Evolutionary conservation across 306 rosid genomes (phyloP).

Genomic region (Ormosia emarginata): DNA sequence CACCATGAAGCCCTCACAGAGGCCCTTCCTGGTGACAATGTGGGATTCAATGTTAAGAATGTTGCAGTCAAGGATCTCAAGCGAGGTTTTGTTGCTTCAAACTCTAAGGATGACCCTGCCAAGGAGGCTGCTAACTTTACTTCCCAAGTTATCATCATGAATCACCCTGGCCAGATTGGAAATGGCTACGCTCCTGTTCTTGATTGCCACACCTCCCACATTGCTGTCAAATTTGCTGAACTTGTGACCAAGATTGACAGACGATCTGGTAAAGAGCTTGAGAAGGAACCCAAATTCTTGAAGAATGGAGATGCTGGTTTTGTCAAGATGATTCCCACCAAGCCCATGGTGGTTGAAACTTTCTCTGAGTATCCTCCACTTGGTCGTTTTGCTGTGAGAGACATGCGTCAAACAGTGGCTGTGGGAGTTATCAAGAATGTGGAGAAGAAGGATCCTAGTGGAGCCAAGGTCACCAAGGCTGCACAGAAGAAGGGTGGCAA

Average conservation of each 20-base stretch:
- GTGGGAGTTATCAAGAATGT: conserved; percentile 87
- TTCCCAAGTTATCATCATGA: conserved; percentile 87
- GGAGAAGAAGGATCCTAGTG: conserved; percentile 83
- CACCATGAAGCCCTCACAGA: conserved; percentile 80
- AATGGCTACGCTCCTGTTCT: conserved; percentile 89
- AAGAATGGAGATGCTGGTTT: conserved; percentile 89
- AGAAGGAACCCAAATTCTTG: conserved; percentile 87
- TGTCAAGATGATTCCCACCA: conserved; percentile 86
- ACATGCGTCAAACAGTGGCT: conserved; percentile 95
- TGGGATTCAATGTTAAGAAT: conserved; percentile 90
- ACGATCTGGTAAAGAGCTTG: conserved; percentile 85
- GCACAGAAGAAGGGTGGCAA: conserved; percentile 68
- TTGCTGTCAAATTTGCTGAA: conserved; percentile 81
- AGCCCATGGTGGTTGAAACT: conserved; percentile 92
- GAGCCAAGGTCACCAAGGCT: conserved; percentile 75
- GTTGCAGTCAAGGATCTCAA: conserved; percentile 95
- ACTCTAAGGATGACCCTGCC: conserved; percentile 94
- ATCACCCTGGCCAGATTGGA: conserved; percentile 94
- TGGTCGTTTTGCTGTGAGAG: conserved; percentile 88
- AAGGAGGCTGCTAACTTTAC: conserved; percentile 89
- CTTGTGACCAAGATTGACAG: conserved; percentile 84
- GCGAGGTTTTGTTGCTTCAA: conserved; percentile 90
- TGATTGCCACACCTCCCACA: conserved; percentile 87
- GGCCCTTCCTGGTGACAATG: conserved; percentile 89
- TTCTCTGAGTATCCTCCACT: conserved; percentile 83